These are phyloP conservation scores for Ganoderma meredithae DNA, from an alignment of 1,284 basidiomycete species.

Conservation along the genomic window DNA sequence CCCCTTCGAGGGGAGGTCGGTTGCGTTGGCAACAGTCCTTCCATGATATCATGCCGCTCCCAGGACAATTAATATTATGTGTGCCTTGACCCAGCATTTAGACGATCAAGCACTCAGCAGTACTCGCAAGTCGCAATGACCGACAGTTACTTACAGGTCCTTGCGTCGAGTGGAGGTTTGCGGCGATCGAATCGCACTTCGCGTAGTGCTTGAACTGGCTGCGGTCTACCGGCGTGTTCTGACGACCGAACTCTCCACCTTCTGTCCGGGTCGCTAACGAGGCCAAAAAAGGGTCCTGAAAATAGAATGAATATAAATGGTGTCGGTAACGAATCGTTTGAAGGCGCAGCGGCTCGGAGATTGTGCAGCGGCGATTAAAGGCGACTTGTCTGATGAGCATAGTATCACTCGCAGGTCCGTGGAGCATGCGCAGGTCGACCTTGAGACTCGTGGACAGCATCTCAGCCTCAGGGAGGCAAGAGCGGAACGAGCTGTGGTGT, in stretches of 20 bases:
- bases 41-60: neutral
- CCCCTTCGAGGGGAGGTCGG: conserved; percentile 3
- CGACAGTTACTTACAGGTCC: neutral
- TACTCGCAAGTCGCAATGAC: neutral
- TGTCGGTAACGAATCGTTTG: neutral
- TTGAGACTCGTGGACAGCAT: neutral
- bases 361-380: neutral
- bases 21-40: conserved; percentile 7
- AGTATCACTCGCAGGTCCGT: neutral
- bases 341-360: neutral
- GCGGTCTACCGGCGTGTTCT: neutral
- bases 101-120: neutral
- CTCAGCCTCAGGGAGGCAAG: neutral
- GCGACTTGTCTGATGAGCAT: neutral
- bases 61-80: conserved; percentile 1
- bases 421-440: neutral
- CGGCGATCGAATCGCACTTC: neutral
- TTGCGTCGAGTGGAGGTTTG: neutral
- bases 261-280: neutral
- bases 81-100: neutral
- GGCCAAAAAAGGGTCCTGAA: neutral
- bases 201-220: neutral
- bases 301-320: neutral
- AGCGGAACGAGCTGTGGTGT: neutral
- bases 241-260: neutral